These are phyloP conservation scores for Trichoderma brevicompactum DNA, from an alignment of 2,329 filamentous ascomycete genomes.

Conservation along the genomic window DNA sequence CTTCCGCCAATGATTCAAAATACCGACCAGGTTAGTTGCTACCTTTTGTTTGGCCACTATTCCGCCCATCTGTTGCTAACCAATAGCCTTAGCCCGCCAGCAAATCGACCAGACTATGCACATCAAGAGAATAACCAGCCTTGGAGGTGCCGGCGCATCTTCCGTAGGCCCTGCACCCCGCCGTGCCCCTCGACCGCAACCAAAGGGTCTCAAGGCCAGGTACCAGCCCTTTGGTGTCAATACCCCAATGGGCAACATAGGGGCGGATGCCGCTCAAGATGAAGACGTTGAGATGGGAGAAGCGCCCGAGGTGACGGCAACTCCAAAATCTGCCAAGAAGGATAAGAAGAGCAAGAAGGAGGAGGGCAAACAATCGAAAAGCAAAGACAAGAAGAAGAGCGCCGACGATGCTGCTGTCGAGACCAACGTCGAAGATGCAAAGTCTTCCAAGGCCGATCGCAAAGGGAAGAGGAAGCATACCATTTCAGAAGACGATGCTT, in stretches of 20 bases:
- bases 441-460: conserved; percentile 36
- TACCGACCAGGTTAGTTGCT: conserved; percentile 58
- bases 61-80: conserved; percentile 19
- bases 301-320: conserved; percentile 37
- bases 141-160: conserved; percentile 49
- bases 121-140: conserved; percentile 64
- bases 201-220: conserved; percentile 67
- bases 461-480: conserved; percentile 47
- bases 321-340: conserved; percentile 35
- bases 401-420: neutral
- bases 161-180: conserved; percentile 51
- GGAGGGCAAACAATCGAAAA: conserved; percentile 36
- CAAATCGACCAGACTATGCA: conserved; percentile 65
- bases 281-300: conserved; percentile 53
- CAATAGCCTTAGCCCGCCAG: conserved; percentile 39
- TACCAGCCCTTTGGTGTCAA: conserved; percentile 67
- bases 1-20: conserved; percentile 57
- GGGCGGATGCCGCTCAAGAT: conserved; percentile 48
- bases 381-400: conserved; percentile 19
- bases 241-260: conserved; percentile 45
- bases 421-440: conserved; percentile 30
- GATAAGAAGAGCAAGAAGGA: conserved; percentile 42
- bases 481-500: conserved; percentile 46
- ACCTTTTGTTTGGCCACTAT: neutral
- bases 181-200: conserved; percentile 64